These are phyloP conservation scores for Solanum hybrid DNA, from an alignment of 305 asterid genomes.

Conservation along the genomic window DNA sequence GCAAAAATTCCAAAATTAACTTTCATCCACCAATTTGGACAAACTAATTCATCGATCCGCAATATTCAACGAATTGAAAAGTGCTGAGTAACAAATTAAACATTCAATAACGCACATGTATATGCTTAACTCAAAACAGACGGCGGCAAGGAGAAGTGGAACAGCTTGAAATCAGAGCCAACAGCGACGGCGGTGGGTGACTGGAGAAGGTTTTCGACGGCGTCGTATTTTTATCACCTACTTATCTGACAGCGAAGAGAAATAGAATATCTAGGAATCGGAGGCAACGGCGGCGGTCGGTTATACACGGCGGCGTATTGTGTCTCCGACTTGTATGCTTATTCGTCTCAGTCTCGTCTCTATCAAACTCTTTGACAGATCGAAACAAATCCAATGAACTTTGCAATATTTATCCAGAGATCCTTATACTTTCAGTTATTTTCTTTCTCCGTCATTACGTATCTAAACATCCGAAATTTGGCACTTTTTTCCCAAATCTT, in stretches of 20 bases:
- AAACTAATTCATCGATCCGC: neutral
- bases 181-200: neutral
- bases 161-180: neutral
- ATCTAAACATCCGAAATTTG: neutral
- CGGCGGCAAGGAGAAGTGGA: neutral
- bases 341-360: neutral
- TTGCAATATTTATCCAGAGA: neutral
- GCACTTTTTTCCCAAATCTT: neutral
- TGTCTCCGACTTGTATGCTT: neutral
- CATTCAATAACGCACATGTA: neutral
- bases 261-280: neutral
- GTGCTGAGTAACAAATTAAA: neutral
- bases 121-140: neutral
- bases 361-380: neutral
- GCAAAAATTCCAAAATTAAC: neutral
- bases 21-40: neutral
- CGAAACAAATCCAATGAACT: neutral
- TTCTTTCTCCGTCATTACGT: neutral
- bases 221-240: neutral
- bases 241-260: neutral
- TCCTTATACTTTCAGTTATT: neutral
- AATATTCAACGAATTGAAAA: neutral
- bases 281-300: neutral
- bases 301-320: neutral
- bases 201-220: neutral